A percentile compares a stretch with the other conserved stretches of the same genome.
Conservation (phyloP, 2,329 filamentous ascomycete genomes). For the Claviceps citrina region DNA sequence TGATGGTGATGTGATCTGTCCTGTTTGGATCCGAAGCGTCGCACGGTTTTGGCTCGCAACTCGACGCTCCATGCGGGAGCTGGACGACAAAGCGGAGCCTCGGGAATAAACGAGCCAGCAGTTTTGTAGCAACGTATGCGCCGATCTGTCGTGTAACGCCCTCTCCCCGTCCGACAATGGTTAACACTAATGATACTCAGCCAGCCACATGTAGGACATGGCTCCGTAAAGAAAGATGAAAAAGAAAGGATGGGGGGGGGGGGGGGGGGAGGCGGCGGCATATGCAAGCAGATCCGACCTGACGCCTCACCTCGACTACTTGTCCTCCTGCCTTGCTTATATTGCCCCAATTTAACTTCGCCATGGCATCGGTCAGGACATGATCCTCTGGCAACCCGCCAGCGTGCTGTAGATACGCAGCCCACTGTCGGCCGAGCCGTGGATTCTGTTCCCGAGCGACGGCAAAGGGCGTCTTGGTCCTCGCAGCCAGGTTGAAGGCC, state of each 20-base stretch:
- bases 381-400: not conserved
- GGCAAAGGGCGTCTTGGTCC: not conserved
- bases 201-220: not conserved
- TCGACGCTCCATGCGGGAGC: not conserved
- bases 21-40: not conserved
- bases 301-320: constrained; percentile 1
- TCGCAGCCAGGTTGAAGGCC: not conserved
- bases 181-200: not conserved
- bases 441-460: not conserved
- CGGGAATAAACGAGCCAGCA: not conserved
- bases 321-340: not conserved
- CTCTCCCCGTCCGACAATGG: not conserved
- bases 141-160: not conserved
- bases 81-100: not conserved
- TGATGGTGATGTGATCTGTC: not conserved
- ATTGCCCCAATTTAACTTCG: not conserved
- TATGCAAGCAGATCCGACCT: not conserved
- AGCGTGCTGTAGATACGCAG: constrained; percentile 1
- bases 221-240: not conserved
- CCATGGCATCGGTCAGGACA: not conserved
- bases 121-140: not conserved
- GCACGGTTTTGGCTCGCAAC: not conserved
- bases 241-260: not conserved
- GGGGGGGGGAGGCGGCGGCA: not conserved
- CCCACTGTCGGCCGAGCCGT: constrained; percentile 3